Conservation (phyloP, 73 alveolate genomes). For the Stentor roeselii region DNA sequence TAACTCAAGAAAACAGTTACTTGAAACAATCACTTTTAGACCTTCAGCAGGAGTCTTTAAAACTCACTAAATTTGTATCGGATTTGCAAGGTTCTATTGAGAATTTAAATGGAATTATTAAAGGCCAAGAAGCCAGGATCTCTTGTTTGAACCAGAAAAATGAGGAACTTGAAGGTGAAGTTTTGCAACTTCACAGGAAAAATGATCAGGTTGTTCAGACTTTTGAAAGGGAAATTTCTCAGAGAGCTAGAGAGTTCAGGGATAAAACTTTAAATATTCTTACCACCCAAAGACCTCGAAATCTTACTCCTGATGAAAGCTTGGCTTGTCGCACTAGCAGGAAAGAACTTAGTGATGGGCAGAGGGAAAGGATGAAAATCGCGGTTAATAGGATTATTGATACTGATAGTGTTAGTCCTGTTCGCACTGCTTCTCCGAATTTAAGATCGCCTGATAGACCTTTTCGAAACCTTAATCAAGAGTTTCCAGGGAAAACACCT, state of each 20-base stretch:
- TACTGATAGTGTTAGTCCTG: neutral
- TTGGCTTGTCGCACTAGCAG: neutral
- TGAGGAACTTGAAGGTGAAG: neutral
- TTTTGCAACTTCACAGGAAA: neutral
- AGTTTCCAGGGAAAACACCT: neutral
- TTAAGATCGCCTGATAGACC: slow-evolving; percentile 22
- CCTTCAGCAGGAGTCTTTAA: neutral
- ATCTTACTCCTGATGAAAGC: neutral
- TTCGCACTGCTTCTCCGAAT: neutral
- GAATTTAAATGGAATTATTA: neutral
- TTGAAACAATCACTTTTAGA: neutral
- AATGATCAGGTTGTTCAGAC: neutral
- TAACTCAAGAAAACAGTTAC: neutral
- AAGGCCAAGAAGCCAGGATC: neutral
- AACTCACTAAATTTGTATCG: neutral
- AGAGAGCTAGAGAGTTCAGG: slow-evolving; percentile 1
- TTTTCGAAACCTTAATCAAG: neutral
- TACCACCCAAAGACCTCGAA: neutral
- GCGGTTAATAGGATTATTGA: neutral
- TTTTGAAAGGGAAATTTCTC: slow-evolving; percentile 4
- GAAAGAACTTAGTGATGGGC: neutral
- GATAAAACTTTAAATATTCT: neutral
- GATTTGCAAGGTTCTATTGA: neutral
- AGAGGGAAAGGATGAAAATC: neutral
- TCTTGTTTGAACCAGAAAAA: neutral